Evolutionary conservation across 805 yeast genomes (phyloP).

Genomic region (Kuraishia ogatae): DNA sequence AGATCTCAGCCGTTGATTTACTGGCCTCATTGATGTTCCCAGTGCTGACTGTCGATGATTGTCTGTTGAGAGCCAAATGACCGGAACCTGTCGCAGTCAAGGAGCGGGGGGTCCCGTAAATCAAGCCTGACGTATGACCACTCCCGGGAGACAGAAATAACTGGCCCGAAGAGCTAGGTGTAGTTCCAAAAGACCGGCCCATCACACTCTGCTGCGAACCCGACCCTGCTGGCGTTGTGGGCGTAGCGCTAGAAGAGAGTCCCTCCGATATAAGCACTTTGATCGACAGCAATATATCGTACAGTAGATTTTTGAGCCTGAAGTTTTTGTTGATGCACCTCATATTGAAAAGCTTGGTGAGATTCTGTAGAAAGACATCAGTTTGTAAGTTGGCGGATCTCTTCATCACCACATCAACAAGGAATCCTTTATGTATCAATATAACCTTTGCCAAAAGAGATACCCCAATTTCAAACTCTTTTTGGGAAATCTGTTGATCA

Average conservation of each 20-base stretch:
- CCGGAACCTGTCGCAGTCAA: neutral
- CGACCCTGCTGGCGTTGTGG: constrained; percentile 9
- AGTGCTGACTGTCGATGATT: neutral
- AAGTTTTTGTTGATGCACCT: constrained; percentile 33
- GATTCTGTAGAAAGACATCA: constrained; percentile 36
- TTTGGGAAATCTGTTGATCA: constrained; percentile 3
- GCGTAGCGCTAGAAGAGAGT: constrained; percentile 6
- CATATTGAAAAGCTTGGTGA: constrained; percentile 37
- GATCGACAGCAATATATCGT: constrained; percentile 49
- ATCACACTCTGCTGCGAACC: neutral
- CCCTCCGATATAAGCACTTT: constrained; percentile 28
- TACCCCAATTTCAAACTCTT: constrained; percentile 24
- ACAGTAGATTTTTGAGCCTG: constrained; percentile 45
- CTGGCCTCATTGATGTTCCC: neutral
- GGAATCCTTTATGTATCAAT: constrained; percentile 45
- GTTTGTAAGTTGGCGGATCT: constrained; percentile 29
- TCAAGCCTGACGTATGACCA: neutral
- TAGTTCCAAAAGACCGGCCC: neutral
- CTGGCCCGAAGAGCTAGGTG: neutral
- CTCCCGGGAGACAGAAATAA: neutral
- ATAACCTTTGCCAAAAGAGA: constrained; percentile 44
- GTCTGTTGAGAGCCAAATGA: neutral
- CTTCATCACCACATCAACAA: constrained; percentile 36
- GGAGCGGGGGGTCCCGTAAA: neutral
- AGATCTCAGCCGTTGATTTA: constrained; percentile 6